A percentile compares a stretch with the other conserved stretches of the same genome.
Conservation (phyloP, 768 basidiomycete genomes). For the Agaricus subrufescens region DNA sequence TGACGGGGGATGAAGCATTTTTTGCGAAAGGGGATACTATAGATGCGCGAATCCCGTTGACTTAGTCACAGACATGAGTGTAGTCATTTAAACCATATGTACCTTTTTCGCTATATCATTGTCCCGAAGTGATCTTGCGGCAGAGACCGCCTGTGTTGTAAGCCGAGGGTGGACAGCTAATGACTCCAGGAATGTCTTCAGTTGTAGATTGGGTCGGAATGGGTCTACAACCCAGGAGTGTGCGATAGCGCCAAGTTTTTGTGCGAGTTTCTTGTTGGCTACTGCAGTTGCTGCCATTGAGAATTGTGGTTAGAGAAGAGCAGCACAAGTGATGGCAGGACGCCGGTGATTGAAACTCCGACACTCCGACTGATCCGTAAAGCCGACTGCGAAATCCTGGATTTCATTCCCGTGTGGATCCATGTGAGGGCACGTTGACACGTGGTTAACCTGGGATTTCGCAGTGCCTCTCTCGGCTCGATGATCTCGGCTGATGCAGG, state of each 20-base stretch:
- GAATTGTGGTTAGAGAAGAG: background rate
- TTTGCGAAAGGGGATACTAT: conserved; percentile 65
- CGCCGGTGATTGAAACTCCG: conserved; percentile 3
- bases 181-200: conserved; percentile 58
- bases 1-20: conserved; percentile 63
- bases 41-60: background rate
- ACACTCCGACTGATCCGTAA: conserved; percentile 1
- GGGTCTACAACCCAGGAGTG: conserved; percentile 66
- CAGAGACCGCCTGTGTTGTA: conserved; percentile 53
- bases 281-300: conserved; percentile 17
- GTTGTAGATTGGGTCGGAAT: conserved; percentile 73
- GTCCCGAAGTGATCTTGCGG: conserved; percentile 49
- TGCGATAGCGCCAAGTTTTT: conserved; percentile 52
- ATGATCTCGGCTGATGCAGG: too few species aligned
- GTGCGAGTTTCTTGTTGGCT: conserved; percentile 32
- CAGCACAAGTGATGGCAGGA: background rate
- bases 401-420: background rate
- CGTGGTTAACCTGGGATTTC: too few species aligned
- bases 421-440: too few species aligned
- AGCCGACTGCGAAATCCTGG: conserved; percentile 2
- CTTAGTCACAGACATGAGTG: background rate
- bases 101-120: conserved; percentile 60
- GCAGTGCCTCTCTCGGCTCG: background rate
- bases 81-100: conserved; percentile 24
- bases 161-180: conserved; percentile 67